Evolutionary conservation across 2,329 filamentous ascomycete genomes (phyloP), one percentile per base, ranked within the genome.

Genomic region (Gremmenia infestans): DNA sequence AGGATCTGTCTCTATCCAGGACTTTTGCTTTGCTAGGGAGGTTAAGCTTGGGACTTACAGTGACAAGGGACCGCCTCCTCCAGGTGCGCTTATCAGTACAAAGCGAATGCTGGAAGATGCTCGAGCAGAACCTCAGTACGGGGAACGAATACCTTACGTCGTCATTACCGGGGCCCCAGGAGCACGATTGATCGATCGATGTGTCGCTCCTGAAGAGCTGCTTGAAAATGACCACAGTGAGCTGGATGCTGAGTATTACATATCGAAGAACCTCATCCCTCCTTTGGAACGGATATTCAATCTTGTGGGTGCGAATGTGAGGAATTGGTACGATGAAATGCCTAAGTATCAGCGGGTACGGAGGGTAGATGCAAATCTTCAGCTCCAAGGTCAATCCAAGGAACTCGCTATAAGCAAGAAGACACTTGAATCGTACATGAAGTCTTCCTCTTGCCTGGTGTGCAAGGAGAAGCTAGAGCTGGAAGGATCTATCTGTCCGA

Each of bases 241-340:
- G 64, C 81, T 99, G 17, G 94, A 99, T 67, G 87, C 92, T 0
- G 91, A 97, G 64, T 99, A 99, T 73, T 99, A 99, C 75, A 97
- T 99, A 66, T 84, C 82, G 17, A 97, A 97, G 75, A 97, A 97
- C 69, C 70, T 99, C 8, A 95, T 99, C 50, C 94, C 94, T 5
- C 94, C 94, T 0, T 80, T 99, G 0, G 93, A 97, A 72, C 86
- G 94, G 28, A 97, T 99, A 62, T 97, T 99, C 76, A 96, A 94
- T 67, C 85, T 99, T 2, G 89, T 97, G 2, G 94, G 94, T 6
- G 94, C 91, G 35, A 96, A 94, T 69, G 89, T 97, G 0, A 78
- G 89, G 17, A 81, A 83, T 57, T 99, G 94, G 94, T 97, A 91
- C 67, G 91, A 96, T 60, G 91, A 97, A 72, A 95, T 97, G 91